phyloP scores from a whole-genome alignment of 2,329 filamentous ascomycete genomes.

The Amauroascus niger region DNA sequence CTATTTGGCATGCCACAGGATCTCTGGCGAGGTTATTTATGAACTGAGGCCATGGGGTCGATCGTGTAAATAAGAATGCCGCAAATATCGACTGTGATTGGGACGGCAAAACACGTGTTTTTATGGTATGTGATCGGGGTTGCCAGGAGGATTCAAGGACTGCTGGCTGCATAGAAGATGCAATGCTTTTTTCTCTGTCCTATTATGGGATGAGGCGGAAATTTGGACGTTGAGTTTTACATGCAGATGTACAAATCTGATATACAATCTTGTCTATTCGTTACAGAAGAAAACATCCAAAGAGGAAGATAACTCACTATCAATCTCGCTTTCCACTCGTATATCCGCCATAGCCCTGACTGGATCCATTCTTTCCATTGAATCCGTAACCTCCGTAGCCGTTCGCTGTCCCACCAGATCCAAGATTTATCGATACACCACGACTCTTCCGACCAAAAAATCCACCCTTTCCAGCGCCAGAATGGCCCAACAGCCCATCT shows the following conservation, averaged over 20 bases:
- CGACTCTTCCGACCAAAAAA: constrained; percentile 41
- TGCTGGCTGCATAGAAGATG: not conserved
- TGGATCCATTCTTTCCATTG: constrained; percentile 25
- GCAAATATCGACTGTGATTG: not conserved
- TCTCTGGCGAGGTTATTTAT: not conserved
- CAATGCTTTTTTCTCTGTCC: not conserved
- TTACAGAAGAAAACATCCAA: not conserved
- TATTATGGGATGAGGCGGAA: not conserved
- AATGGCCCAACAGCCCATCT: constrained; percentile 39
- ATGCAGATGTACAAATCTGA: not conserved
- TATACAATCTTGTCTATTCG: constrained; percentile 8
- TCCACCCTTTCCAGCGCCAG: not conserved
- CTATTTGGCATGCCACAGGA: not conserved
- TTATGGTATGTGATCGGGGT: not conserved
- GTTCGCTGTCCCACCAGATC: constrained; percentile 45
- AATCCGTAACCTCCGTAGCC: constrained; percentile 49
- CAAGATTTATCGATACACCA: constrained; percentile 39
- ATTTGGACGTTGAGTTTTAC: not conserved
- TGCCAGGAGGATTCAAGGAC: not conserved
- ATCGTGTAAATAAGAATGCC: not conserved
- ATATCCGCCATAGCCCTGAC: constrained; percentile 24
- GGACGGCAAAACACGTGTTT: not conserved
- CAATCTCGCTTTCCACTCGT: constrained; percentile 36
- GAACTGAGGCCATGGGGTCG: not conserved
- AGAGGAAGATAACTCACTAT: constrained; percentile 12